These are phyloP conservation scores for Phoma sp. DNA, from an alignment of 2,329 filamentous ascomycete genomes.

Conservation along the genomic window DNA sequence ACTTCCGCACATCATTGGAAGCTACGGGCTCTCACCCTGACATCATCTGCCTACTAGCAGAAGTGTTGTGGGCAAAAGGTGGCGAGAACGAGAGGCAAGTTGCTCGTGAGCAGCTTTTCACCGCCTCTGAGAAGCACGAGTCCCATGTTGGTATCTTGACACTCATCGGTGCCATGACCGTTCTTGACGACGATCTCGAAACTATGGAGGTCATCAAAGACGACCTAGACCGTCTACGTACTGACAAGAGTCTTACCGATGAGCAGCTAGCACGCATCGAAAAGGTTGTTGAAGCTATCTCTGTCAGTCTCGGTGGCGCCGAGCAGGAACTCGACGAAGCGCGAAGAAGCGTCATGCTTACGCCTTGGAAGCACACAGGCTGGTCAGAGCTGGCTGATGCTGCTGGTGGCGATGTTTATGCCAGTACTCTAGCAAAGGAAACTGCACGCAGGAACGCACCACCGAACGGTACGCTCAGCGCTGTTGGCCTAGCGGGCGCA, in stretches of 20 bases:
- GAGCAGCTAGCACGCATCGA: constrained; percentile 73
- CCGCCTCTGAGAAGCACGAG: constrained; percentile 74
- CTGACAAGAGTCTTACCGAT: constrained; percentile 66
- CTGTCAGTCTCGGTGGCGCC: constrained; percentile 58
- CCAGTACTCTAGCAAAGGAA: constrained; percentile 78
- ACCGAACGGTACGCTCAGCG: constrained; percentile 70
- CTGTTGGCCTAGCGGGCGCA: constrained; percentile 72
- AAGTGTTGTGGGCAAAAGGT: constrained; percentile 92
- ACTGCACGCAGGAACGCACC: constrained; percentile 78
- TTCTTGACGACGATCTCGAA: constrained; percentile 80
- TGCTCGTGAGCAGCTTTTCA: constrained; percentile 80
- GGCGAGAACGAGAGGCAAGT: constrained; percentile 74
- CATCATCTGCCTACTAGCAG: constrained; percentile 83
- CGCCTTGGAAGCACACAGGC: constrained; percentile 77
- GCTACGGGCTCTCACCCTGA: constrained; percentile 80
- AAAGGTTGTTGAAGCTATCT: constrained; percentile 76
- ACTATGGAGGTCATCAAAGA: constrained; percentile 79
- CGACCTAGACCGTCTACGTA: constrained; percentile 76
- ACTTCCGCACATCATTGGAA: constrained; percentile 79
- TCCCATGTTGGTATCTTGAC: constrained; percentile 80
- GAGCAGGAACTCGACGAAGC: constrained; percentile 67
- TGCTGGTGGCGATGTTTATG: constrained; percentile 53
- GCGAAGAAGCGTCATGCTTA: constrained; percentile 78
- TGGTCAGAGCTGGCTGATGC: constrained; percentile 77
- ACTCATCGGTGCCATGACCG: constrained; percentile 81